Conservation (phyloP, 192 early-diverging fungal species). For the Coemansia sp. region DNA sequence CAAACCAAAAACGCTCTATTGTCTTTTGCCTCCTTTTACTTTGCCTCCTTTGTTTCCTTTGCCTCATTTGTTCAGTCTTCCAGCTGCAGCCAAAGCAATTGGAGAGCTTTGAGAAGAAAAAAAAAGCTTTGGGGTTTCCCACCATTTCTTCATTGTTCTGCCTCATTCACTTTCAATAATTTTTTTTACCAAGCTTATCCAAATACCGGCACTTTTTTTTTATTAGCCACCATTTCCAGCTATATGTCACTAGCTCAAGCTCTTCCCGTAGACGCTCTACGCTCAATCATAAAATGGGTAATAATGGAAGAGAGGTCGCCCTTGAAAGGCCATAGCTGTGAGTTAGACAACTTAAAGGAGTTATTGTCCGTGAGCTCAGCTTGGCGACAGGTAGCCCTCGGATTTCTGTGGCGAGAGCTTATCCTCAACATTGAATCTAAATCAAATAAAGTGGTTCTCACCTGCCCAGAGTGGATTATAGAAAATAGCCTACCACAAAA, state of each 20-base stretch:
- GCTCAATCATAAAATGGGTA: background rate
- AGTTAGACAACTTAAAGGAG: background rate
- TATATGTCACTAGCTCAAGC: background rate
- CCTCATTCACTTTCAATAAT: background rate
- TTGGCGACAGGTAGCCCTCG: background rate
- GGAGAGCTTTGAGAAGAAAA: background rate
- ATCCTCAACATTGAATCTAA: background rate
- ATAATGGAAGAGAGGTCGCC: background rate
- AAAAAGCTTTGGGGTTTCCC: background rate
- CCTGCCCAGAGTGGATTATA: background rate
- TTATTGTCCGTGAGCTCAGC: background rate
- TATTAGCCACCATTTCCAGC: background rate
- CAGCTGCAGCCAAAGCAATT: background rate
- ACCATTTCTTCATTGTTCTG: background rate
- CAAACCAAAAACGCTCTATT: too few relatives aligned
- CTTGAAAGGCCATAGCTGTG: background rate
- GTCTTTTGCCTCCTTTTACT: background rate
- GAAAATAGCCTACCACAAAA: background rate
- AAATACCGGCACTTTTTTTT: background rate
- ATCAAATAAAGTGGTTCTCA: background rate
- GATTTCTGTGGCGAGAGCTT: background rate
- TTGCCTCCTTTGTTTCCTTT: background rate
- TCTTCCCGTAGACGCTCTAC: background rate
- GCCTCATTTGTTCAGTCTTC: background rate
- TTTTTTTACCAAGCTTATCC: background rate